A percentile compares a stretch with the other conserved stretches of the same genome.
phyloP scores from a whole-genome alignment of 2,329 filamentous ascomycete genomes.

The Fusarium sp. region DNA sequence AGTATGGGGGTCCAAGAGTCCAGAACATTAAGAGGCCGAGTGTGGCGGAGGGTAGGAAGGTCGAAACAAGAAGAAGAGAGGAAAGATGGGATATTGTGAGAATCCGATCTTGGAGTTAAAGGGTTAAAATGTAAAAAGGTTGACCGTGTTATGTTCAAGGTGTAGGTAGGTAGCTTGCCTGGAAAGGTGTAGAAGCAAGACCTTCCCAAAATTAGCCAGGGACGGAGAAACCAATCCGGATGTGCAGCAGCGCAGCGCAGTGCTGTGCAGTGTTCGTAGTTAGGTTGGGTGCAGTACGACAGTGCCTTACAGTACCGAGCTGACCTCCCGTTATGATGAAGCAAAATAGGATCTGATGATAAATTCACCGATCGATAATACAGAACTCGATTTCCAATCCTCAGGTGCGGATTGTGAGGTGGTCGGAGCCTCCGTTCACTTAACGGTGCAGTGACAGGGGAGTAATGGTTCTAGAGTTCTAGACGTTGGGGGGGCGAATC shows the following conservation, averaged over 20 bases:
- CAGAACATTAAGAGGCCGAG: constrained; percentile 12
- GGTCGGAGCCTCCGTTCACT: neutral
- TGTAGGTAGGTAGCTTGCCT: neutral
- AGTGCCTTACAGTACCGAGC: neutral
- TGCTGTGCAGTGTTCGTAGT: too few relatives aligned
- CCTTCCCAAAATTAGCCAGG: constrained; percentile 2
- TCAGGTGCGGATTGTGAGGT: neutral
- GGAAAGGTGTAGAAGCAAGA: constrained; percentile 16
- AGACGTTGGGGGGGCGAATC: constrained; percentile 10
- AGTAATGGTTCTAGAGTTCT: neutral
- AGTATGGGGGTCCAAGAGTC: neutral
- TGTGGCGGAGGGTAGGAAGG: neutral
- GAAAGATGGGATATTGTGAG: neutral
- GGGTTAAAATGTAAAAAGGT: neutral
- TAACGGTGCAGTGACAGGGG: neutral
- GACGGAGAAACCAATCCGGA: constrained; percentile 36
- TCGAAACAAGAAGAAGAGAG: neutral
- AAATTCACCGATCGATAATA: constrained; percentile 7
- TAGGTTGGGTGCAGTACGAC: neutral
- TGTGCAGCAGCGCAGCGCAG: constrained; percentile 1
- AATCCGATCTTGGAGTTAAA: neutral
- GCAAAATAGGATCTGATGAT: neutral
- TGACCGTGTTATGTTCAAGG: neutral
- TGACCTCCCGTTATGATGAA: neutral
- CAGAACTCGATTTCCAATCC: constrained; percentile 6